A percentile compares a stretch with the other conserved stretches of the same genome.
Conservation (phyloP, 331 rosid genomes). For the Phaseolus coccineus region DNA sequence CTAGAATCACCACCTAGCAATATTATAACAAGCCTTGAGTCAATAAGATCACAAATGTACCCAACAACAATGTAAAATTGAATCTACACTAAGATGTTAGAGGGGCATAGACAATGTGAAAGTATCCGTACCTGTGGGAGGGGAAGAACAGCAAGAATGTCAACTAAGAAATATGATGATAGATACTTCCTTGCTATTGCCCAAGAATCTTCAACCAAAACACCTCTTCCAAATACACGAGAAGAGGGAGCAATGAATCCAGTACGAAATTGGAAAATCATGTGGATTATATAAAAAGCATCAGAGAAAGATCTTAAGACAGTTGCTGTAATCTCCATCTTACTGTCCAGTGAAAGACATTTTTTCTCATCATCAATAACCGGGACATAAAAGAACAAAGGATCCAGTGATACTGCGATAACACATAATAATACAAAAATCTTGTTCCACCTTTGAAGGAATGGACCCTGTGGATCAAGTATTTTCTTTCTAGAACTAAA, state of each 20-base stretch:
- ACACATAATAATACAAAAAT: slow-evolving; percentile 86
- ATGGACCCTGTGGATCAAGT: slow-evolving; percentile 95
- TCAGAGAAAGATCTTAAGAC: slow-evolving; percentile 86
- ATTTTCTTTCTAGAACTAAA: slow-evolving; percentile 64
- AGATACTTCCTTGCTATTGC: slow-evolving; percentile 86
- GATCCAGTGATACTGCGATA: slow-evolving; percentile 88
- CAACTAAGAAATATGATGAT: slow-evolving; percentile 80
- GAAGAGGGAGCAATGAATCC: slow-evolving; percentile 96
- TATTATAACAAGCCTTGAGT: slow-evolving; percentile 33
- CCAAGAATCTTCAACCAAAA: slow-evolving; percentile 88
- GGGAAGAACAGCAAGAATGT: slow-evolving; percentile 95
- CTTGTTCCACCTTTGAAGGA: slow-evolving; percentile 97
- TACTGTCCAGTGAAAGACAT: slow-evolving; percentile 74
- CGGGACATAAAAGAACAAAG: slow-evolving; percentile 90
- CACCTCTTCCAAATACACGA: slow-evolving; percentile 97
- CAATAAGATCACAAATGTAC: slow-evolving; percentile 35
- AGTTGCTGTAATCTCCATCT: slow-evolving; percentile 75
- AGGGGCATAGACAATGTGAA: not conserved
- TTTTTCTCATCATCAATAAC: slow-evolving; percentile 66
- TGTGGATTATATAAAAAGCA: slow-evolving; percentile 76
- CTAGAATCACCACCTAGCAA: slow-evolving; percentile 72
- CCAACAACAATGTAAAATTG: not conserved
- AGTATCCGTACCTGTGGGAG: slow-evolving; percentile 79
- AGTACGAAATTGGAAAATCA: slow-evolving; percentile 85
- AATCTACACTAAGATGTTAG: slow-evolving; percentile 31